Percentiles rank a stretch among this genome's conserved stretches.
phyloP scores from a whole-genome alignment of 148 eudicot genomes.

The Nyssa sinensis region DNA sequence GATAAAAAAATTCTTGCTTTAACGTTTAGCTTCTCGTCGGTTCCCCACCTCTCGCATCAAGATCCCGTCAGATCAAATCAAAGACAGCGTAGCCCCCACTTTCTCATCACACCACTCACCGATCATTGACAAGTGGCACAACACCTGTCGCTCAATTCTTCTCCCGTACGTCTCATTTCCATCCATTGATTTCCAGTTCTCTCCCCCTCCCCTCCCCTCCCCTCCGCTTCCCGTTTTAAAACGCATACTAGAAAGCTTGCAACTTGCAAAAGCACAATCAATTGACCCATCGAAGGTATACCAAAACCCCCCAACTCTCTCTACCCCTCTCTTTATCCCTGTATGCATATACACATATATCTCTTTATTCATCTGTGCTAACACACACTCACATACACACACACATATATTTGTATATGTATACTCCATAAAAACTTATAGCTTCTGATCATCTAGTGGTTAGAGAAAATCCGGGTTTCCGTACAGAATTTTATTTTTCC shows the following conservation, averaged over 20 bases:
- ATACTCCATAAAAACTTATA: not conserved
- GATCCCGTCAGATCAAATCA: not conserved
- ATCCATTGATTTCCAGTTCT: not conserved
- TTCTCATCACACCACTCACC: not conserved
- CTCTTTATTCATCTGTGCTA: too few relatives aligned
- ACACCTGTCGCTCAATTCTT: slow-evolving; percentile 9
- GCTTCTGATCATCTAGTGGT: slow-evolving; percentile 6
- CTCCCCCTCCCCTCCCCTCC: slow-evolving; percentile 4
- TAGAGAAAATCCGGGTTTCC: not conserved
- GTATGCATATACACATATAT: not conserved
- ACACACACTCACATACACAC: not conserved
- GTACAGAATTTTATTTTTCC: too few relatives aligned
- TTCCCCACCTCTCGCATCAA: not conserved
- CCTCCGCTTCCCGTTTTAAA: slow-evolving; percentile 2
- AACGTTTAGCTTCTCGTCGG: not conserved
- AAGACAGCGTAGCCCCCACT: not conserved
- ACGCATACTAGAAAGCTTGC: slow-evolving; percentile 4
- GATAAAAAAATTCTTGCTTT: too few relatives aligned
- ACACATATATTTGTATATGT: not conserved
- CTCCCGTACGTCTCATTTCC: slow-evolving; percentile 16
- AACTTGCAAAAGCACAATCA: slow-evolving; percentile 1
- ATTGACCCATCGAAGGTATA: slow-evolving; percentile 11
- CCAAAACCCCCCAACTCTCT: not conserved
- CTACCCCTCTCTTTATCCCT: not conserved
- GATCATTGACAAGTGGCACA: slow-evolving; percentile 18